A percentile compares a stretch with the other conserved stretches of the same genome.
Conservation (phyloP, 169 alveolate genomes). For the Fabrea salina region DNA sequence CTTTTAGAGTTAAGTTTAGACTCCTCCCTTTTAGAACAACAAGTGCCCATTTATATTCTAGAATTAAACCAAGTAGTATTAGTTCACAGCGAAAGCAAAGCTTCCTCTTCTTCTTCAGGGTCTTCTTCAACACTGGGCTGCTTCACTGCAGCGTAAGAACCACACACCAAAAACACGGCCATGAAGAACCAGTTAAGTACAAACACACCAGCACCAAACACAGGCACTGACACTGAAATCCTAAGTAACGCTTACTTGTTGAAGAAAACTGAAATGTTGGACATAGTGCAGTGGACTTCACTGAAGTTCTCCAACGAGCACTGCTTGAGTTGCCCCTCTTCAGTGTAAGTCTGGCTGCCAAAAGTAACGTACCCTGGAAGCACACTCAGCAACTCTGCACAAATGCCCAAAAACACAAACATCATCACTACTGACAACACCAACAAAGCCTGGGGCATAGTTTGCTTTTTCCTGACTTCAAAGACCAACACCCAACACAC, state of each 20-base stretch:
- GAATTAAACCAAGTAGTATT: no score
- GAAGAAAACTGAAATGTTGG: constrained; percentile 29
- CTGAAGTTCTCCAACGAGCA: not conserved
- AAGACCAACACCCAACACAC: constrained; percentile 49
- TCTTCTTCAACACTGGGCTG: no score
- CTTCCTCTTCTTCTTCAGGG: no score
- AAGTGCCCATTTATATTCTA: no score
- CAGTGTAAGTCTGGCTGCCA: constrained; percentile 36
- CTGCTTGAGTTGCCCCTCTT: constrained; percentile 2
- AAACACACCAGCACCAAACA: constrained; percentile 31
- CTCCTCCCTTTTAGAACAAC: no score
- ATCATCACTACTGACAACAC: constrained; percentile 54
- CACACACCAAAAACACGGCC: constrained; percentile 9
- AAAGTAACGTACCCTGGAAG: constrained; percentile 48
- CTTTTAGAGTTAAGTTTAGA: no score
- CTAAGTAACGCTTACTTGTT: constrained; percentile 25
- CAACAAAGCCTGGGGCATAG: constrained; percentile 71
- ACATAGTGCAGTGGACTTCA: constrained; percentile 35
- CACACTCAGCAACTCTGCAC: constrained; percentile 65
- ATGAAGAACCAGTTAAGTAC: constrained; percentile 40
- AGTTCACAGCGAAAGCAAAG: no score
- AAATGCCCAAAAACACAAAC: constrained; percentile 57
- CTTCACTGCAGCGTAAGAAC: not conserved
- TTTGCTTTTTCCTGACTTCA: constrained; percentile 54
- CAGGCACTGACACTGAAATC: constrained; percentile 38